Conservation (phyloP, 768 basidiomycete genomes). For the Cyclocybe aegerita region DNA sequence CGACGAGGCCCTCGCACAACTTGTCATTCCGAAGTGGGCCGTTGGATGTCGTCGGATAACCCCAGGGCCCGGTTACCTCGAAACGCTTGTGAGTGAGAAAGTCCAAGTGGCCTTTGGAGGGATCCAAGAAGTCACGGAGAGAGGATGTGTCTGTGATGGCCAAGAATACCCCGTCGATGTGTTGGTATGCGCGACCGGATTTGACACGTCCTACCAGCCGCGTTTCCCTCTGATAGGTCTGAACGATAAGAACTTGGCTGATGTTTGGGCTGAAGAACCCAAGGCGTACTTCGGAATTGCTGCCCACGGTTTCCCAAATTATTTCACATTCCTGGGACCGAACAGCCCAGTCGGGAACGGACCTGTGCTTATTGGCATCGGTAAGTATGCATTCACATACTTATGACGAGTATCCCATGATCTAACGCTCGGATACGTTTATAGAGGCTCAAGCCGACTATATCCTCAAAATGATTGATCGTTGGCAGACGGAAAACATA, state of each 20-base stretch:
- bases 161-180: constrained; percentile 31
- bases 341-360: constrained; percentile 36
- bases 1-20: constrained; percentile 40
- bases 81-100: constrained; percentile 28
- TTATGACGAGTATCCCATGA: too few species aligned
- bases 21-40: constrained; percentile 32
- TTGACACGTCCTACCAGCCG: constrained; percentile 32
- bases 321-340: constrained; percentile 30
- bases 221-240: constrained; percentile 31
- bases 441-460: constrained; percentile 34
- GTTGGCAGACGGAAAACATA: constrained; percentile 36
- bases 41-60: constrained; percentile 35
- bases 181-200: constrained; percentile 38
- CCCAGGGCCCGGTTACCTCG: constrained; percentile 33
- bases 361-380: constrained; percentile 28
- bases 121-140: constrained; percentile 26
- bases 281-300: constrained; percentile 30
- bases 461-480: constrained; percentile 30
- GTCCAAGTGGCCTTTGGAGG: constrained; percentile 29
- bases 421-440: not conserved
- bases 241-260: constrained; percentile 23
- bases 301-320: constrained; percentile 32
- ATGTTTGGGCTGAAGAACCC: constrained; percentile 31
- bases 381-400: constrained; percentile 10
- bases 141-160: constrained; percentile 28